Evolutionary conservation across 768 basidiomycete species (phyloP), one percentile per base, ranked within the genome.

Genomic region (Tremella yokohamensis): DNA sequence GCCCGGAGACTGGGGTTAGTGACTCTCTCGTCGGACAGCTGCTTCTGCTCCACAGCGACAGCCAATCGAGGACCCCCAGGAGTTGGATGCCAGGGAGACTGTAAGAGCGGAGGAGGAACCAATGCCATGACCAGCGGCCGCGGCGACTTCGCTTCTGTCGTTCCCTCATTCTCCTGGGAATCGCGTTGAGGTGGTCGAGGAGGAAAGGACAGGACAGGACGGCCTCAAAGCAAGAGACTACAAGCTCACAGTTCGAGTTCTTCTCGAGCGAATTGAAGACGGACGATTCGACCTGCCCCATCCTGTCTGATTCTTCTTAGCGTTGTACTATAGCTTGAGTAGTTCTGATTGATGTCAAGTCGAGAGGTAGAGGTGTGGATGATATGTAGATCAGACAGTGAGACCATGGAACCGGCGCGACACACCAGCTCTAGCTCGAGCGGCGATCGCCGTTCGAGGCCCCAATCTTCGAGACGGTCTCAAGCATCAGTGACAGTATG

Each of bases 261-360:
- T 83, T 87, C 81, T 93, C 87, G 88, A 98, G 91, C 79, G 97
- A 91, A 82, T 90, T 88, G 86, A 97, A 90, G 66, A 97, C 92
- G 79, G 92, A 89, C 53, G 91, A 94, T 63, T 78, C 78, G 51
- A 75, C 77, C 61, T 78, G 77, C 60, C 79, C 79, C 79, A 79
- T 79, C 12, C 37, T 78, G 66, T 34, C 7, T 24, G 37, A n/a
- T 34, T 34, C 29, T 34, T 4, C 34, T 45, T 15, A 18, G 44
- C 44, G 44, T 34, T 34, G 29, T 34, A 34, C 29, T 34, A 34
- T 34, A 34, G 29, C 29, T 4, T 34, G 29, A 6, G 6, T 4
- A 34, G 29, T 34, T 4, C 15, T 8, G 44, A 15, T 45, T 45
- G 44, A 45, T 45, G 24, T 8, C 16, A 16, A 45, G 42, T 8